These are phyloP conservation scores for Clausena lansium DNA, from an alignment of 345 rosid species.

Conservation along the genomic window DNA sequence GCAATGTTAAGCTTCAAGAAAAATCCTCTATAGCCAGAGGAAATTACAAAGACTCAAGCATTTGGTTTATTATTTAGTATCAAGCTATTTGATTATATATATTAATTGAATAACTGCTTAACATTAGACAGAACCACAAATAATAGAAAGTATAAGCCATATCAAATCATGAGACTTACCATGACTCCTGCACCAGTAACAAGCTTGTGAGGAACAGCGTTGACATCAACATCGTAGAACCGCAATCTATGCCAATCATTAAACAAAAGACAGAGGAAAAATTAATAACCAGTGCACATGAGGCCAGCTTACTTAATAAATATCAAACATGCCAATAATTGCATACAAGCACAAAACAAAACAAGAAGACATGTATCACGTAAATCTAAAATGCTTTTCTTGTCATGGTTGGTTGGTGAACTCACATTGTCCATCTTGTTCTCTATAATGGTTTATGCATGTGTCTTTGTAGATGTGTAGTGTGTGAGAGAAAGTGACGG, in stretches of 20 bases:
- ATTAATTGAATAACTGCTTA: too few relatives aligned
- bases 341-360: background rate
- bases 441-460: background rate
- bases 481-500: background rate
- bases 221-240: conserved; percentile 79
- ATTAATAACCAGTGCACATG: background rate
- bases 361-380: background rate
- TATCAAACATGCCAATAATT: background rate
- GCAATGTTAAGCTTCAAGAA: background rate
- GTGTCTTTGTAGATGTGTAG: background rate
- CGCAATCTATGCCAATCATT: conserved; percentile 46
- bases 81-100: background rate
- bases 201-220: conserved; percentile 72
- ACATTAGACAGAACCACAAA: background rate
- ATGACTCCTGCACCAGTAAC: conserved; percentile 81
- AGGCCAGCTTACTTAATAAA: conserved; percentile 1
- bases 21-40: background rate
- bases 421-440: background rate
- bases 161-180: conserved; percentile 44
- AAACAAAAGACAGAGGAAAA: background rate
- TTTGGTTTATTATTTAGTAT: background rate
- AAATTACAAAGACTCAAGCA: background rate
- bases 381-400: background rate
- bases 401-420: background rate
- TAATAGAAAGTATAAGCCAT: background rate